Evolutionary conservation across 768 basidiomycete genomes (phyloP).

Genomic region (Hortiboletus flavorubellus): DNA sequence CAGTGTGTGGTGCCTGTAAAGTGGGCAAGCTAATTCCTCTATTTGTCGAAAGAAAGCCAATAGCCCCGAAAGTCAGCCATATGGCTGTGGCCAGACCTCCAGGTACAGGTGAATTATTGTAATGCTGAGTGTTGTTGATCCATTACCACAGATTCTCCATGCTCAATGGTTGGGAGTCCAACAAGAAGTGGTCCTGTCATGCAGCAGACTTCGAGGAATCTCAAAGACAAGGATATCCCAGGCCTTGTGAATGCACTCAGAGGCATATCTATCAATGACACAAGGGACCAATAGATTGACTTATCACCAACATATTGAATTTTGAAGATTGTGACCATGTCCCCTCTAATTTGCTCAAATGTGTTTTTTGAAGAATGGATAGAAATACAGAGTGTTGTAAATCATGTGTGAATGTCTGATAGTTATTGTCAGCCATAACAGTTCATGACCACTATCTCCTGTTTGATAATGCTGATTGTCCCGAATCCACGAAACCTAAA

Average conservation of each 20-base stretch:
- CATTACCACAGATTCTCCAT: constrained; percentile 16
- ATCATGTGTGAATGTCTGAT: too few relatives aligned
- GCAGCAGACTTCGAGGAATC: not conserved
- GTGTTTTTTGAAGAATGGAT: too few relatives aligned
- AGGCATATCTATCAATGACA: constrained; percentile 10
- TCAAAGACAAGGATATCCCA: constrained; percentile 4
- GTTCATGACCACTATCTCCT: too few relatives aligned
- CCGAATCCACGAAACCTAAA: too few relatives aligned
- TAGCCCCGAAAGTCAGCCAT: constrained; percentile 38
- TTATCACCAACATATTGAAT: too few relatives aligned
- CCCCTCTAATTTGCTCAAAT: too few relatives aligned
- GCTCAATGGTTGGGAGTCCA: not conserved
- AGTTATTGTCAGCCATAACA: too few relatives aligned
- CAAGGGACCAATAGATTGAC: not conserved
- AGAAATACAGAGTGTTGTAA: too few relatives aligned
- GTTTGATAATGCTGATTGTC: too few relatives aligned
- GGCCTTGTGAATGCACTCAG: constrained; percentile 11
- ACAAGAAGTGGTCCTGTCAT: not conserved
- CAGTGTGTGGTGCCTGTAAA: constrained; percentile 69
- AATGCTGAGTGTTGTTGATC: not conserved
- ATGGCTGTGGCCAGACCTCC: constrained; percentile 43
- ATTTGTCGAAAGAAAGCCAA: constrained; percentile 42
- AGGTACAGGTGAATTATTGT: constrained; percentile 33
- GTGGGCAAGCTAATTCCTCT: constrained; percentile 55
- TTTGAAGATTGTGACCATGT: too few relatives aligned